Conservation (phyloP, 805 yeast species). For the Tetrapisispora nanseiensis region DNA sequence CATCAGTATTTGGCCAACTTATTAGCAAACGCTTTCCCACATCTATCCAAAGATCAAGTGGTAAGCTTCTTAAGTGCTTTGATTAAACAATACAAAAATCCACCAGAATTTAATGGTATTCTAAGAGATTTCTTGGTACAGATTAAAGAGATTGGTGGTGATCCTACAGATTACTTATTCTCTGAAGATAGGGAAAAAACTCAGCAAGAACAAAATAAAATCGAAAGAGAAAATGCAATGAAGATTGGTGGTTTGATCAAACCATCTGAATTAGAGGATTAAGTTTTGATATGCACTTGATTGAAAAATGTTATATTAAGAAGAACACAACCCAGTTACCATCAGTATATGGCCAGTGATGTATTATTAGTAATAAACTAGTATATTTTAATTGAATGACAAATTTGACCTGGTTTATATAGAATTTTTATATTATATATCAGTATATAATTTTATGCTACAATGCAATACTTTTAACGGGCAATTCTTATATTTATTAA, state of each 20-base stretch:
- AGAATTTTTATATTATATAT: neutral
- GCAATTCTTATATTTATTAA: too few relatives aligned
- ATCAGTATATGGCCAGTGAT: neutral
- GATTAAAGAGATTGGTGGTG: constrained; percentile 92
- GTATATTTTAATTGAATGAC: too few relatives aligned
- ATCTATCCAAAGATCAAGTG: constrained; percentile 75
- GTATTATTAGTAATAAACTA: neutral
- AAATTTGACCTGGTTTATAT: neutral
- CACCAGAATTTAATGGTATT: constrained; percentile 66
- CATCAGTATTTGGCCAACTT: constrained; percentile 74
- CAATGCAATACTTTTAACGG: neutral
- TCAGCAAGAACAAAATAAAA: constrained; percentile 52
- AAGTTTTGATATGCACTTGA: constrained; percentile 8
- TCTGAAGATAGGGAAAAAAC: constrained; percentile 88
- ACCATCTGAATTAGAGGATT: constrained; percentile 90
- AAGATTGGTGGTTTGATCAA: constrained; percentile 88
- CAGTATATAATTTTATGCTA: neutral
- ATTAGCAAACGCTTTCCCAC: constrained; percentile 85
- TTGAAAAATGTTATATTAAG: neutral
- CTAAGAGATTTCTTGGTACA: constrained; percentile 94
- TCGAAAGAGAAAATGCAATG: constrained; percentile 72
- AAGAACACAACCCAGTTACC: neutral
- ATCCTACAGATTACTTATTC: constrained; percentile 85
- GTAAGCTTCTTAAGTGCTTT: constrained; percentile 71
- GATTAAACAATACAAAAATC: constrained; percentile 62